Conservation (phyloP, 805 yeast genomes). For the Huiozyma sinensis region DNA sequence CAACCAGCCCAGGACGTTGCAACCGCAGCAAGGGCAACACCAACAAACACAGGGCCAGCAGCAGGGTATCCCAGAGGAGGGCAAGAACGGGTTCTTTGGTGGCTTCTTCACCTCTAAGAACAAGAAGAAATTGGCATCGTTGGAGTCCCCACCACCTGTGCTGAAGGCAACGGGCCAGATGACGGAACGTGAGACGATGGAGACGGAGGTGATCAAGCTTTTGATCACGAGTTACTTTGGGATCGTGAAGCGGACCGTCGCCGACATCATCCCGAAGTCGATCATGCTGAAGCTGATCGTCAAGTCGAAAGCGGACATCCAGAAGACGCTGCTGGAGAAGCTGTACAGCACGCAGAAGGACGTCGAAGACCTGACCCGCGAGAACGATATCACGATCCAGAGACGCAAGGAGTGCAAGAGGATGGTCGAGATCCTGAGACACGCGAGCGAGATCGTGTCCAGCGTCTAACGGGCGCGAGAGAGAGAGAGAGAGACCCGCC, state of each 20-base stretch:
- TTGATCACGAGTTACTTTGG: conserved; percentile 82
- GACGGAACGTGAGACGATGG: conserved; percentile 93
- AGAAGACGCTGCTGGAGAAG: conserved; percentile 78
- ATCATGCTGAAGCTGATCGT: conserved; percentile 86
- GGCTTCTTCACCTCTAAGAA: conserved; percentile 88
- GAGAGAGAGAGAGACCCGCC: neutral
- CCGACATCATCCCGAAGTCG: conserved; percentile 92
- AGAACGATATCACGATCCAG: conserved; percentile 84
- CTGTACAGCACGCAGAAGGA: conserved; percentile 62
- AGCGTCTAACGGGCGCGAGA: conserved; percentile 21
- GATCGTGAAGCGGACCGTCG: conserved; percentile 86
- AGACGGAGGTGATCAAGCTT: conserved; percentile 92
- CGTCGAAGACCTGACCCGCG: conserved; percentile 71
- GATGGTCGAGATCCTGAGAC: conserved; percentile 86
- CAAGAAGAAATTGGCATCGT: conserved; percentile 84
- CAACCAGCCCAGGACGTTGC: conserved; percentile 27
- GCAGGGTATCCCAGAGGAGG: conserved; percentile 12
- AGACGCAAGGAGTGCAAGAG: conserved; percentile 89
- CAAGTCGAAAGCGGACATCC: conserved; percentile 76
- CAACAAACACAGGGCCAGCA: conserved; percentile 7
- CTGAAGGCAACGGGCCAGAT: conserved; percentile 81
- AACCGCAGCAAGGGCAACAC: conserved; percentile 32
- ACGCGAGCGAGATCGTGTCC: conserved; percentile 82
- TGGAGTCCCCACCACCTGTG: conserved; percentile 97
- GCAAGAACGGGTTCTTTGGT: conserved; percentile 79